A percentile compares a stretch with the other conserved stretches of the same genome.
Conservation (phyloP, 345 rosid genomes). For the Melaleuca quinquenervia region DNA sequence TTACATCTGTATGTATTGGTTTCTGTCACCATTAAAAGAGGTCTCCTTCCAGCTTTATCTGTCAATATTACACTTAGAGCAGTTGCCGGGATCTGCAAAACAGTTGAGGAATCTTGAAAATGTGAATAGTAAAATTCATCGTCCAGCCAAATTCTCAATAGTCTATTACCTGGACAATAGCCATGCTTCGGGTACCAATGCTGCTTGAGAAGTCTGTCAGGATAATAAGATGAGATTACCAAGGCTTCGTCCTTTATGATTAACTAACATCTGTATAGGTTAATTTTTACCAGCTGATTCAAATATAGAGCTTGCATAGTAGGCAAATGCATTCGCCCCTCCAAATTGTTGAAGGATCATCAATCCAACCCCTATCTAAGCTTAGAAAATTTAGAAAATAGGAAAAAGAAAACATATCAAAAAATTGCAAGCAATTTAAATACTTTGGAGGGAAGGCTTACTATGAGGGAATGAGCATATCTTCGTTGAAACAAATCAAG, state of each 20-base stretch:
- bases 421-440: neutral
- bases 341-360: conserved; percentile 33
- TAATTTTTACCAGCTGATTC: conserved; percentile 28
- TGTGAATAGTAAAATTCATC: neutral
- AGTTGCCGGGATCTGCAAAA: conserved; percentile 9
- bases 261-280: neutral
- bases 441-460: neutral
- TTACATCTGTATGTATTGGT: neutral
- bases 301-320: conserved; percentile 37
- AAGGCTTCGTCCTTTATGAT: neutral
- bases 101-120: neutral
- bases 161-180: conserved; percentile 2
- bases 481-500: conserved; percentile 23
- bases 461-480: conserved; percentile 24
- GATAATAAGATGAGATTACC: neutral
- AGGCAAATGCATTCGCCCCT: conserved; percentile 25
- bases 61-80: conserved; percentile 1
- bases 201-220: neutral
- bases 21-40: neutral
- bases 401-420: neutral
- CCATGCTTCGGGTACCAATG: conserved; percentile 1
- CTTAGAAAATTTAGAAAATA: no score
- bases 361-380: conserved; percentile 43
- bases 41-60: conserved; percentile 19
- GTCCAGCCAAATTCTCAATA: neutral